Evolutionary conservation across 2,329 filamentous ascomycete species (phyloP).

Genomic region (Nigrospora sphaerica): DNA sequence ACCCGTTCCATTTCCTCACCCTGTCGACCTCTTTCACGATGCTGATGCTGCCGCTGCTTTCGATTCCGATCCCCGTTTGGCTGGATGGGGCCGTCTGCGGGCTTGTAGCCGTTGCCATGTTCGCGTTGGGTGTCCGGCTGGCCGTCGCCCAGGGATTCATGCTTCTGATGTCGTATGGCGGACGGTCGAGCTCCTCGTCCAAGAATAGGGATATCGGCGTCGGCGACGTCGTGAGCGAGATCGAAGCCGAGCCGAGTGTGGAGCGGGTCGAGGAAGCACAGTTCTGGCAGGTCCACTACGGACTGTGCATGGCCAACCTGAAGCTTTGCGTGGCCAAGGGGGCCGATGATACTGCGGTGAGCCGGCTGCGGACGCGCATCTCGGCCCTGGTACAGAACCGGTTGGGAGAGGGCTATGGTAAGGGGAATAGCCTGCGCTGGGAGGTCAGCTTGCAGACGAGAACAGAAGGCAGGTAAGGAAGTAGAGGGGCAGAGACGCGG

Average conservation of each 20-base stretch:
- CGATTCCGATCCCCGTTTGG: constrained; percentile 72
- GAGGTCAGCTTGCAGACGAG: constrained; percentile 84
- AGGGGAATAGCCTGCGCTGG: constrained; percentile 74
- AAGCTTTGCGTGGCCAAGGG: constrained; percentile 65
- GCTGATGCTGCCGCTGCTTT: constrained; percentile 74
- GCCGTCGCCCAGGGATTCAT: constrained; percentile 85
- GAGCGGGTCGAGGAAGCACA: constrained; percentile 78
- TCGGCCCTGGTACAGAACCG: constrained; percentile 75
- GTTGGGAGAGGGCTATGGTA: constrained; percentile 81
- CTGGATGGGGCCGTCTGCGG: constrained; percentile 77
- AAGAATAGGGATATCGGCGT: constrained; percentile 44
- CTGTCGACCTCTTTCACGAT: constrained; percentile 78
- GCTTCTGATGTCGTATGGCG: constrained; percentile 84
- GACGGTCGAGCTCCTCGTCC: constrained; percentile 17
- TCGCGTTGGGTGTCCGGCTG: constrained; percentile 73
- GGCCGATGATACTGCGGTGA: constrained; percentile 61
- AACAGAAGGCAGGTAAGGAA: constrained; percentile 10
- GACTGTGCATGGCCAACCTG: constrained; percentile 90
- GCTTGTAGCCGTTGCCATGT: constrained; percentile 82
- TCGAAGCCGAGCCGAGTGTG: constrained; percentile 72
- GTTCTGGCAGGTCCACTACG: constrained; percentile 99
- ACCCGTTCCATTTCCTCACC: constrained; percentile 91
- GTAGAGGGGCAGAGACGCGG: not conserved
- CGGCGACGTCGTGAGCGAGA: constrained; percentile 72
- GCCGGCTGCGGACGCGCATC: constrained; percentile 68